phyloP scores from a whole-genome alignment of 176 grass and related monocot species.

The Ampelocalamus luodianensis region DNA sequence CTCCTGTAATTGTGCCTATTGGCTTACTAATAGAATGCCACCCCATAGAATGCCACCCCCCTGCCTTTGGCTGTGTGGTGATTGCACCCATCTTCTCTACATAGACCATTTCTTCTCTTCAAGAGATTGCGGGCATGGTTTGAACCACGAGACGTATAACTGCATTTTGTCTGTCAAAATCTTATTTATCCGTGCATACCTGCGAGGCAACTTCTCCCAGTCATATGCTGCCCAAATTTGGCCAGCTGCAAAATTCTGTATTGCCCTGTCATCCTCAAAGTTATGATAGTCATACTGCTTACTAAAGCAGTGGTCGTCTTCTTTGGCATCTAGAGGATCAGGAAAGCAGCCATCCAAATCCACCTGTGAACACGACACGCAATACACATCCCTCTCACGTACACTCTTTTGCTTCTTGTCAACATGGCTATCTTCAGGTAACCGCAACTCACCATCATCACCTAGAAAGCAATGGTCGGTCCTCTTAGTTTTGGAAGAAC shows the following conservation, averaged over 20 bases:
- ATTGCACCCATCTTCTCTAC: too few species aligned
- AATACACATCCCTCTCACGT: slow-evolving; percentile 23
- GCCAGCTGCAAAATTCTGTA: slow-evolving; percentile 45
- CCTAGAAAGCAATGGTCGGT: slow-evolving; percentile 11
- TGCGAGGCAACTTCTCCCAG: slow-evolving; percentile 60
- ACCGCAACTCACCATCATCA: not conserved
- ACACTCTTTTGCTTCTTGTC: slow-evolving; percentile 50
- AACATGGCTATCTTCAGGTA: slow-evolving; percentile 18
- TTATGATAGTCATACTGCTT: slow-evolving; percentile 56
- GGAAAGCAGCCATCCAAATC: slow-evolving; percentile 40
- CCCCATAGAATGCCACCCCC: too few species aligned
- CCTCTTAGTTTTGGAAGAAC: slow-evolving; percentile 51
- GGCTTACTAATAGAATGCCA: too few species aligned
- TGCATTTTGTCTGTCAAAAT: slow-evolving; percentile 51
- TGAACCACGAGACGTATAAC: slow-evolving; percentile 71
- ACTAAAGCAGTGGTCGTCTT: slow-evolving; percentile 5
- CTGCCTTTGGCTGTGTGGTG: too few species aligned
- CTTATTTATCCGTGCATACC: slow-evolving; percentile 61
- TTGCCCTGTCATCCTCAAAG: slow-evolving; percentile 44
- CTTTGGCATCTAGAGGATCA: slow-evolving; percentile 8
- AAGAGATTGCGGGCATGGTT: slow-evolving; percentile 56
- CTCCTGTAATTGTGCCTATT: too few species aligned
- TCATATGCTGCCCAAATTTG: slow-evolving; percentile 78
- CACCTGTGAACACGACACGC: not conserved
- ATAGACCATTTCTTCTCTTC: slow-evolving; percentile 65